Conservation (phyloP, 108 stramenopile genomes). For the Pseudonitzschia multistriata region DNA sequence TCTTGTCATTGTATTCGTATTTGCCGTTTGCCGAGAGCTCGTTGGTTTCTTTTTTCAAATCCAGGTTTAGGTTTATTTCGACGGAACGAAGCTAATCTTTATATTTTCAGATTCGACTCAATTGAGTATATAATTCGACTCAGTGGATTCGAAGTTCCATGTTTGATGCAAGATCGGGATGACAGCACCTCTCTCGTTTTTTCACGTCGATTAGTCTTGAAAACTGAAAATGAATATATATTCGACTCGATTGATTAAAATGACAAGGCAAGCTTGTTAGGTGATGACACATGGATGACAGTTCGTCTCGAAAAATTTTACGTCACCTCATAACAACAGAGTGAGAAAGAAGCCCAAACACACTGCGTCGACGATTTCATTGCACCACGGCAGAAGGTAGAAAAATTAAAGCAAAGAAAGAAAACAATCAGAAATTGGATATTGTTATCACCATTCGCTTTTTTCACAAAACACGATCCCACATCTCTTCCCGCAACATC, state of each 20-base stretch:
- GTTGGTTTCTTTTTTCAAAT: no score
- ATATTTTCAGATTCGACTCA: neutral
- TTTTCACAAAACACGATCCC: neutral
- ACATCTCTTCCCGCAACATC: neutral
- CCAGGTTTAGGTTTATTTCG: no score
- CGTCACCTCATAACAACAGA: neutral
- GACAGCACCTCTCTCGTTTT: neutral
- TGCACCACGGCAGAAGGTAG: neutral
- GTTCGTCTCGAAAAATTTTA: neutral
- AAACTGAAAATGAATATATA: no score
- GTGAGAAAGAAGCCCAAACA: neutral
- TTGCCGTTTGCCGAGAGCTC: no score
- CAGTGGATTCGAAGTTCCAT: neutral
- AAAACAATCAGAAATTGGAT: slow-evolving; percentile 1
- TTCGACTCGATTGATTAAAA: neutral
- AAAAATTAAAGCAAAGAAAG: neutral
- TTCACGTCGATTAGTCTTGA: neutral
- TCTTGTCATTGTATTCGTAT: no score
- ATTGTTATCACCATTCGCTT: neutral
- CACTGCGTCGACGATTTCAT: neutral
- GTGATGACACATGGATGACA: neutral
- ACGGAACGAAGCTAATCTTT: no score
- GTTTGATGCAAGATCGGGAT: neutral
- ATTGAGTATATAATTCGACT: neutral
- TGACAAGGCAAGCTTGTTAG: no score